Base-by-base conservation (phyloP, 2,329 filamentous ascomycete genomes). In the Domatiomyces globalis region DNA sequence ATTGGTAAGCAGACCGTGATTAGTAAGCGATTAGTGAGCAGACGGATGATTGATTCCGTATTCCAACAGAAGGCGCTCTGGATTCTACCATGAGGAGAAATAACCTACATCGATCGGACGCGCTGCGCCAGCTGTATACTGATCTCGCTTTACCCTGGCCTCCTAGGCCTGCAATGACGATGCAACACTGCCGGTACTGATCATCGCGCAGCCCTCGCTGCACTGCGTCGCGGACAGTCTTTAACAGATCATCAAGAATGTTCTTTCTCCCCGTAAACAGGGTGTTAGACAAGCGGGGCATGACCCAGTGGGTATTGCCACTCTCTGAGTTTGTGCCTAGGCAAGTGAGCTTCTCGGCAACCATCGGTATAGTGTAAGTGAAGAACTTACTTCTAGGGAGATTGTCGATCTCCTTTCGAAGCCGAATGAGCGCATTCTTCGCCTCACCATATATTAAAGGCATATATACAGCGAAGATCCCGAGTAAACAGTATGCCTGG, bases 381-480 rank as follows among this genome's bases (percentile, higher is more conserved):
- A 25, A 25, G 22, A 25, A 25, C 22, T 25, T 25, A 25, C 22
- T 49, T 7, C 7, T 22, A 17, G 22, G 18, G 39, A 43, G 22
- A 22, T 56, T 57, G 19, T 52, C 55, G 25, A 60, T 60, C 51
- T 56, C 52, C 39, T 60, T 53, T 20, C 52, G 51, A 2, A 58
- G 54, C 27, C 57, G 19, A 20, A 46, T 49, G 36, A 64, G 63
- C 8, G 63, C 62, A 17, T 58, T 59, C 2, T 54, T 49, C 4
- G 60, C 61, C 44, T 65, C 63, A 6, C 71, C 71, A 48, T 74
- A 74, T 0, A 73, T 48, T 5, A 73, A 56, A 0, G 70, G 64
- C 66, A 74, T 71, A 39, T 68, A 64, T 17, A 74, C 62, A 1
- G 62, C 61, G 22, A 74, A 73, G 0, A 74, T 63, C 0, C 71